Evolutionary conservation across 805 yeast genomes (phyloP), one percentile per base, ranked within the genome.

Genomic region (Barnettozyma sucrosica): DNA sequence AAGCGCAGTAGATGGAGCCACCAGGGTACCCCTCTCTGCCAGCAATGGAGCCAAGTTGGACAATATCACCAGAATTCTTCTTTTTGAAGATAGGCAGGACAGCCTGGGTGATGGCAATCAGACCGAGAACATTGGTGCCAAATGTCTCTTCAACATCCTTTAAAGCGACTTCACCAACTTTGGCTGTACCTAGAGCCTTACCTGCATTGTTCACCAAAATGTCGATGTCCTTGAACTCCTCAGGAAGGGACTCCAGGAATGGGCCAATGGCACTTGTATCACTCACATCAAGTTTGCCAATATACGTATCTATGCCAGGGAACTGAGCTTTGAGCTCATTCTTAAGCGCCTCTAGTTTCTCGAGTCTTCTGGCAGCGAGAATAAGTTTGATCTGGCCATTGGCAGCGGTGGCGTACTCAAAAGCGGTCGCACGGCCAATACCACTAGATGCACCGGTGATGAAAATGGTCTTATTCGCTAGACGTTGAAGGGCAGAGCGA

Each of bases 381-480:
- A 89, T 71, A 57, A 88, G 75, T 60, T 83, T 82, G 59, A 84
- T 64, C 18, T 82, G 64, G 33, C 95, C 95, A 46, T 79, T 71
- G 23, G 92, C 74, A n/a, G 87, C 86, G 32, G 62, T 81, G 28
- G 96, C 93, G 55, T 88, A 81, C 63, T 90, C 96, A 43, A 74
- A 66, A 14, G 97, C 98, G 14, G 96, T 89, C 47, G 95, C 92
- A 56, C 80, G 81, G 18, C 98, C 99, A 59, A 92, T 92, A 46
- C 99, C 98, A 8, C 96, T 82, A 34, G 96, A 86, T 11, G 97
- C 98, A 52, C 98, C 98, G 18, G 98, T 88, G 60, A 92, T 83
- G 36, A 92, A 76, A 16, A 88, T 75, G 21, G 80, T 80, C 63
- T 92, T 90, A 40, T 84, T 85, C 30, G 83, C 81, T 30, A 92